Evolutionary conservation across 371 early-diverging fungal species (phyloP).

Genomic region (Sporodiniella umbellata): DNA sequence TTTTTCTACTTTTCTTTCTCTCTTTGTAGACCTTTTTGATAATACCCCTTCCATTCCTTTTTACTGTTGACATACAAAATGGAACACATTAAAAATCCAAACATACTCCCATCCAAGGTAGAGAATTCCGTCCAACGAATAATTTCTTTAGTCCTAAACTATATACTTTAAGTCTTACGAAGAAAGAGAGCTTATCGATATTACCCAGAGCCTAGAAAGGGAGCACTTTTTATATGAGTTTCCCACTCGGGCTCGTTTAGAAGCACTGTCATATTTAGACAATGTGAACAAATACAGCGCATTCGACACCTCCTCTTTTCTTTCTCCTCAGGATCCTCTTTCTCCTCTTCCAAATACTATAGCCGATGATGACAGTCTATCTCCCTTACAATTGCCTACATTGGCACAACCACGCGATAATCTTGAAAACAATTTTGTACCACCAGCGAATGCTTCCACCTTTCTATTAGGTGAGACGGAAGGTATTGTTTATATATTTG

Average conservation of each 20-base stretch:
- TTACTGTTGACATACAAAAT: neutral
- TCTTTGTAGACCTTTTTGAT: neutral
- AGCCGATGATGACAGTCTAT: constrained; percentile 17
- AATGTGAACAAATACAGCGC: constrained; percentile 19
- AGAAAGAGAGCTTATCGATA: neutral
- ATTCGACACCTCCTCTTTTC: constrained; percentile 35
- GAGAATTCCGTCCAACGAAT: too few species aligned
- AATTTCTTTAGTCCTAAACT: too few species aligned
- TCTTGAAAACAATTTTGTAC: neutral
- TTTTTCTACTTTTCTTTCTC: neutral
- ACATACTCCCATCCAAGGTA: too few species aligned
- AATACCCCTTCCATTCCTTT: neutral
- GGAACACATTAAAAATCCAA: too few species aligned
- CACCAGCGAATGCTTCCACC: constrained; percentile 17
- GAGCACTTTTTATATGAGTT: constrained; percentile 27
- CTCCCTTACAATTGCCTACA: constrained; percentile 21
- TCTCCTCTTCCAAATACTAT: neutral
- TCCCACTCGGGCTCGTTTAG: constrained; percentile 21
- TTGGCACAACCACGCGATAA: constrained; percentile 7
- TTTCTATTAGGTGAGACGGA: neutral
- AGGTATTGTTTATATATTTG: too few species aligned
- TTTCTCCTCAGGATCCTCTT: too few species aligned
- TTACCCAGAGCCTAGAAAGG: constrained; percentile 8
- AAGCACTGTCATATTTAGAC: constrained; percentile 27
- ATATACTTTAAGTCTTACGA: too few species aligned